These are phyloP conservation scores for Daldinia bambusicola DNA, from an alignment of 495 filamentous ascomycete genomes.

Conservation along the genomic window DNA sequence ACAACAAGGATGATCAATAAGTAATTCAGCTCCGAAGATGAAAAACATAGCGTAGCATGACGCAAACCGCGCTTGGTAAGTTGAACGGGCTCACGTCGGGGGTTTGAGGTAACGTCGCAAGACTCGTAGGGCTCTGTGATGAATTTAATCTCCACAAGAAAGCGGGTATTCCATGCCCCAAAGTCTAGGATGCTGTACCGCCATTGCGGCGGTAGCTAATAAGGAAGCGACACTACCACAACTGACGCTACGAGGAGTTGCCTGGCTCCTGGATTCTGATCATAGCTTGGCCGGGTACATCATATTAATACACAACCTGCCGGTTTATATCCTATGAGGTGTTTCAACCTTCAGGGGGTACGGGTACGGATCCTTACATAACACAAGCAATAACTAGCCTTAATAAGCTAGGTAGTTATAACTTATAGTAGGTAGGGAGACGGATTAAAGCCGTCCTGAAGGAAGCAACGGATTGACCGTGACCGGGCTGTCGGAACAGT, in stretches of 20 bases:
- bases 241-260: slow-evolving; percentile 24
- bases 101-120: slow-evolving; percentile 28
- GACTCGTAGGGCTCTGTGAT: slow-evolving; percentile 37
- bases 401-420: slow-evolving; percentile 7
- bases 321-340: slow-evolving; percentile 6
- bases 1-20: not conserved
- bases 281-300: slow-evolving; percentile 41
- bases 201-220: slow-evolving; percentile 36
- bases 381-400: slow-evolving; percentile 23
- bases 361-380: slow-evolving; percentile 33
- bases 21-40: not conserved
- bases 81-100: slow-evolving; percentile 20
- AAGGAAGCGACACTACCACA: slow-evolving; percentile 16
- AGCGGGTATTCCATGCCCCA: slow-evolving; percentile 37
- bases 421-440: slow-evolving; percentile 13
- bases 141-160: slow-evolving; percentile 32
- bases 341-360: slow-evolving; percentile 34
- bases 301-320: slow-evolving; percentile 32
- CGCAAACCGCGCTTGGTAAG: slow-evolving; percentile 21
- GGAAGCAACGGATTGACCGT: slow-evolving; percentile 14
- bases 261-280: slow-evolving; percentile 39
- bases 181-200: slow-evolving; percentile 26
- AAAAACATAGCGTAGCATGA: slow-evolving; percentile 12
- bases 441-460: slow-evolving; percentile 9
- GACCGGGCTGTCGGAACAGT: slow-evolving; percentile 5